Evolutionary conservation across 1,139 yeast species (phyloP).

Genomic region (Yamadazyma diospyri): DNA sequence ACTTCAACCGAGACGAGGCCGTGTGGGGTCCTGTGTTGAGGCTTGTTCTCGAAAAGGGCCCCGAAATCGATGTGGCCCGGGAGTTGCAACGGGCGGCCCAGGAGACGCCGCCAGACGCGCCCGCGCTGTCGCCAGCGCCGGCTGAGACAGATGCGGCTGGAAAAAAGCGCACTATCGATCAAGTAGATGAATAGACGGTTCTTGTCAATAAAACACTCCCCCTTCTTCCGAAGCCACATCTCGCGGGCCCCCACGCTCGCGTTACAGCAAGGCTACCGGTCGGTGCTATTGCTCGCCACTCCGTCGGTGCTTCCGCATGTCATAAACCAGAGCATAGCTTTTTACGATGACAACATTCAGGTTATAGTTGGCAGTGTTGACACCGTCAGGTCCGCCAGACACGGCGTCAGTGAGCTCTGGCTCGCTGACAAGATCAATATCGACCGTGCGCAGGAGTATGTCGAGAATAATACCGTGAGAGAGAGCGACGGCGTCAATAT

Average conservation of each 20-base stretch:
- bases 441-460: conserved; percentile 20
- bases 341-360: conserved; percentile 33
- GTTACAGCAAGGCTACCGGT: conserved; percentile 10
- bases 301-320: conserved; percentile 37
- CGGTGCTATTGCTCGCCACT: conserved; percentile 38
- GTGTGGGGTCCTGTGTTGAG: conserved; percentile 68
- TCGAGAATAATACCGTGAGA: conserved; percentile 20
- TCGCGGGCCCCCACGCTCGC: not conserved
- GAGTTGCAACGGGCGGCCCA: conserved; percentile 12
- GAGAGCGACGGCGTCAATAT: conserved; percentile 34
- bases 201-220: conserved; percentile 4
- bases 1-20: conserved; percentile 56
- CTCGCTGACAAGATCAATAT: conserved; percentile 28
- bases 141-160: not conserved
- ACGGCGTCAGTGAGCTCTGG: conserved; percentile 52
- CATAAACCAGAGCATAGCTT: conserved; percentile 29
- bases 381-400: conserved; percentile 37
- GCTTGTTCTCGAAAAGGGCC: conserved; percentile 41
- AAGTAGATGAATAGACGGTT: conserved; percentile 12
- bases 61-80: conserved; percentile 24
- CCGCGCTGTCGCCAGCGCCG: conserved; percentile 1
- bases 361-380: conserved; percentile 50
- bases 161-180: conserved; percentile 12
- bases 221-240: not conserved
- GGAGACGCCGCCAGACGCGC: not conserved